Evolutionary conservation across 345 rosid species (phyloP).

Genomic region (Brassica napus): DNA sequence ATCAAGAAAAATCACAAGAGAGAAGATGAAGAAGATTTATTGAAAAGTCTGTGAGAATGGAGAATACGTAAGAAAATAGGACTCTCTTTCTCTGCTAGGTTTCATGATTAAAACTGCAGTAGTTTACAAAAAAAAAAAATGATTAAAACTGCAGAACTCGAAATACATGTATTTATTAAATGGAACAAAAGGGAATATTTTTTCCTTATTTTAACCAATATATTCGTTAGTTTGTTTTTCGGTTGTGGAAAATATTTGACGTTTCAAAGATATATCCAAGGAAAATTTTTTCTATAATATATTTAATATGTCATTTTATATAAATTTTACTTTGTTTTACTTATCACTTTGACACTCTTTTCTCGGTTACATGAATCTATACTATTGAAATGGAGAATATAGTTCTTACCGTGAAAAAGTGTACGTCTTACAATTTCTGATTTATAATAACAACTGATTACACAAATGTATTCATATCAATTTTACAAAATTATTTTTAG

Average conservation of each 20-base stretch:
- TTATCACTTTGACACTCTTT: constrained; percentile 14
- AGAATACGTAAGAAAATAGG: neutral
- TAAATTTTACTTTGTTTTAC: neutral
- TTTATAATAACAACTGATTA: neutral
- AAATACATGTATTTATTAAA: neutral
- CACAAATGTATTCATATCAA: neutral
- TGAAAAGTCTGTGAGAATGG: neutral
- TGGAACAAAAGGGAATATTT: neutral
- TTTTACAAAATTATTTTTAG: neutral
- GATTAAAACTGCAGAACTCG: neutral
- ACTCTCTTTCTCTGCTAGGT: neutral
- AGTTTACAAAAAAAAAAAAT: too few species aligned
- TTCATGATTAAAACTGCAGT: neutral
- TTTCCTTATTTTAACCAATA: neutral
- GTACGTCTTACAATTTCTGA: neutral
- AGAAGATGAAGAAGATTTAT: constrained; percentile 8
- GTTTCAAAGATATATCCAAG: neutral
- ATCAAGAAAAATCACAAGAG: neutral
- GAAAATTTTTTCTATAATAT: neutral
- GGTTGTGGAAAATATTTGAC: neutral
- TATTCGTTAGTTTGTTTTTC: neutral
- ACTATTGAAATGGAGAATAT: neutral
- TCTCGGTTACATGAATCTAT: neutral
- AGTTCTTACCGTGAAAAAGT: neutral
- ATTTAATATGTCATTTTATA: neutral